These are phyloP conservation scores for Xylaria grammica DNA, from an alignment of 495 filamentous ascomycete species.

Conservation along the genomic window DNA sequence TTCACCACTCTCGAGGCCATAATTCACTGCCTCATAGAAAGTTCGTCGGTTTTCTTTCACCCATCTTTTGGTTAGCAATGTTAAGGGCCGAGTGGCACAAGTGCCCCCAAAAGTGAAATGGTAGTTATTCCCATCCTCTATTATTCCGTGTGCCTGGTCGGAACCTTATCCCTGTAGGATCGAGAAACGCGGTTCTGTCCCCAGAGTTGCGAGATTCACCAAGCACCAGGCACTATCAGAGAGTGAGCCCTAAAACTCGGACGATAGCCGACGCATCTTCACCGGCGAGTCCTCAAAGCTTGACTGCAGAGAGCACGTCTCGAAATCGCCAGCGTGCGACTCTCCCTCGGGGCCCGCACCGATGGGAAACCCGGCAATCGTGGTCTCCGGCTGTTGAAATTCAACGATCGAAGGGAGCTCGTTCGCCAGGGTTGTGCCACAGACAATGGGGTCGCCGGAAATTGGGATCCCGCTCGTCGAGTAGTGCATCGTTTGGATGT, in stretches of 20 bases:
- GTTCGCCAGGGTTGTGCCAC: neutral
- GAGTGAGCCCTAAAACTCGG: constrained; percentile 7
- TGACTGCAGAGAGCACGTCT: constrained; percentile 28
- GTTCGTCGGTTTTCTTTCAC: no score
- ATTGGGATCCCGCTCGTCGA: constrained; percentile 1
- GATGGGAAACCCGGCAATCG: constrained; percentile 43
- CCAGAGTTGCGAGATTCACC: no score
- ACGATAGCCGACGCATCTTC: constrained; percentile 3
- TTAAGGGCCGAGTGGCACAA: no score
- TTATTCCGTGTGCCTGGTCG: no score
- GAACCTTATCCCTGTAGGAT: no score
- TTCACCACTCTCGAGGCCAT: no score
- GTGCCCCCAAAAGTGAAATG: no score
- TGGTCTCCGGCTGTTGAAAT: constrained; percentile 14
- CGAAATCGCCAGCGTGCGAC: constrained; percentile 32
- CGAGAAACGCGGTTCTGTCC: no score
- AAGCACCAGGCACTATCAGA: neutral
- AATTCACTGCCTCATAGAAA: no score
- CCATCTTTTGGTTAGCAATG: no score
- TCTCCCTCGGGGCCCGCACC: constrained; percentile 49
- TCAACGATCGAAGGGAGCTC: constrained; percentile 7
- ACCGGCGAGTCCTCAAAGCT: constrained; percentile 1
- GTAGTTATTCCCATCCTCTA: no score
- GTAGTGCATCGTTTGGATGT: constrained; percentile 25
- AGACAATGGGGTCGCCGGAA: constrained; percentile 5